phyloP scores from a whole-genome alignment of 1,284 basidiomycete genomes.

The Fomitopsis schrenkii region DNA sequence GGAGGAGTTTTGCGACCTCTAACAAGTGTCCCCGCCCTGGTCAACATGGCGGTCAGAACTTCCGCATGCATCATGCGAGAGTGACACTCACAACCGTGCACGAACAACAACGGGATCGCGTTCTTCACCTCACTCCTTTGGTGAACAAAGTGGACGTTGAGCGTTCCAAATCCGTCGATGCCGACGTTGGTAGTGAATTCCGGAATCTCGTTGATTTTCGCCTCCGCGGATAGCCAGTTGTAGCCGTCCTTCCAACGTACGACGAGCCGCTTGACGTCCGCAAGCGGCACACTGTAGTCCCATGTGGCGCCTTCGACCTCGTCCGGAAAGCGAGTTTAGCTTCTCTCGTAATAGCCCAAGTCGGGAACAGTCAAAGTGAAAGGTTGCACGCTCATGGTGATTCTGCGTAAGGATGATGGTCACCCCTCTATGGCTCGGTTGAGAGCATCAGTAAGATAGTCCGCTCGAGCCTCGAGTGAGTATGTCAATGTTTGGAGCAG shows the following conservation, averaged over 20 bases:
- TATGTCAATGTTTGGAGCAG: too few relatives aligned
- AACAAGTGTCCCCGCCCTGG: constrained; percentile 41
- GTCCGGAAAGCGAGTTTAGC: constrained; percentile 32
- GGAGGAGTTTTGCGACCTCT: constrained; percentile 33
- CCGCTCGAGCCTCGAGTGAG: neutral
- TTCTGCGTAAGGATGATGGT: too few relatives aligned
- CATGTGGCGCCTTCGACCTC: constrained; percentile 35
- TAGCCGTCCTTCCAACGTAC: constrained; percentile 36
- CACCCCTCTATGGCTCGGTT: too few relatives aligned
- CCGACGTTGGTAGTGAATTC: constrained; percentile 39
- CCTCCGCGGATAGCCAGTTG: constrained; percentile 41
- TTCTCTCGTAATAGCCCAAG: constrained; percentile 15
- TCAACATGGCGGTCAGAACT: neutral
- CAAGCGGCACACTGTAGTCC: constrained; percentile 36
- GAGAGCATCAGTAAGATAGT: too few relatives aligned
- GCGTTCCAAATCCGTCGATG: constrained; percentile 30
- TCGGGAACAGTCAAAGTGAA: neutral
- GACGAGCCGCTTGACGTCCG: constrained; percentile 35
- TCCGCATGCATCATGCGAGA: neutral
- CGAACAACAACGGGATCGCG: constrained; percentile 42
- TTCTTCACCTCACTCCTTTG: constrained; percentile 28
- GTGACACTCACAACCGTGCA: constrained; percentile 39
- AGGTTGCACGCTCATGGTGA: neutral
- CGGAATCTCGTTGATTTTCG: constrained; percentile 36
- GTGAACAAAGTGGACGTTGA: constrained; percentile 43